Evolutionary conservation across 2,329 filamentous ascomycete genomes (phyloP), one percentile per base, ranked within the genome.

Genomic region (Penicillium sp.): DNA sequence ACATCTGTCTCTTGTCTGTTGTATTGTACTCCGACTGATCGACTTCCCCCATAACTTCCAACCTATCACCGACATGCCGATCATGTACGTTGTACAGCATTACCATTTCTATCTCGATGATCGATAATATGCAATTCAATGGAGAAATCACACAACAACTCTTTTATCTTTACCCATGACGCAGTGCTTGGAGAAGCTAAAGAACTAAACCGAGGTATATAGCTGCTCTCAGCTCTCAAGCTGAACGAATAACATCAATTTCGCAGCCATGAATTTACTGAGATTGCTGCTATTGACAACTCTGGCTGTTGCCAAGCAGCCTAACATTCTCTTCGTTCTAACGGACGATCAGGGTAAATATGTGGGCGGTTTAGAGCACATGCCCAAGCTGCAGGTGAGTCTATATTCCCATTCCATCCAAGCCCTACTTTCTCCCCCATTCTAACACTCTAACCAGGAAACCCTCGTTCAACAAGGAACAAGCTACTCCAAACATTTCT

Each of bases 131-230:
- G 63, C 58, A 58, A 66, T 66, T 36, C 36, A 52, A 58, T 56
- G 58, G 65, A 59, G 55, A 59, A 51, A 66, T 67, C 62, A 67
- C 45, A 57, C 31, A 31, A 50, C 8, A 19, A 6, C n/a, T n/a
- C 23, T 1, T 23, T 42, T 43, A 15, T 9, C 25, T 23, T 19
- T 9, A 17, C 3, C 19, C 23, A 60, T 47, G 48, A 61, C 38
- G 48, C 51, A 48, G 39, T 45, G 10, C n/a, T 23, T 49, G 9
- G 1, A 53, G 44, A 39, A 25, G 25, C 39, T 13, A 12, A 49
- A 33, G 23, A 36, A 3, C 19, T 19, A 29, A 45, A 31, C n/a
- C n/a, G 15, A 17, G 29, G 23, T 59, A 59, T 57, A 59, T 50
- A 57, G 27, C 21, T 35, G 3, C 36, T 25, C 9, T 12, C 5